A percentile compares a stretch with the other conserved stretches of the same genome.
These are phyloP conservation scores for Davidsoniella virescens DNA, from an alignment of 2,329 filamentous ascomycete genomes.

Conservation along the genomic window DNA sequence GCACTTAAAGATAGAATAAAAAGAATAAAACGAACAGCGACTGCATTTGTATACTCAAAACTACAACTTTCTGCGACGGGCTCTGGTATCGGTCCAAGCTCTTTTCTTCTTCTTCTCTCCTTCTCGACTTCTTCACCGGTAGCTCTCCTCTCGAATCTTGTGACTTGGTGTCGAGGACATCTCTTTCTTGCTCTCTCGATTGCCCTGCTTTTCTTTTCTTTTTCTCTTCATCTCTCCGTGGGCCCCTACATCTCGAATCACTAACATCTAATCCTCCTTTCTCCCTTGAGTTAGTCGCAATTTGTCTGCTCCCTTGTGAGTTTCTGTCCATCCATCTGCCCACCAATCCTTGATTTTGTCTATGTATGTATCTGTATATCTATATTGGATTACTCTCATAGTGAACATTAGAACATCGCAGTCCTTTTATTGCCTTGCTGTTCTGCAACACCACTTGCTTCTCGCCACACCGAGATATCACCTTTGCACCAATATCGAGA, in stretches of 20 bases:
- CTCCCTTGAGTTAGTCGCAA: background rate
- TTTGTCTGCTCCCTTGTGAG: background rate
- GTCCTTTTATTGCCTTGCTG: background rate
- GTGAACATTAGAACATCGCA: background rate
- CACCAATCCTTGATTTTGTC: background rate
- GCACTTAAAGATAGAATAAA: no score
- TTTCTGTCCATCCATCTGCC: background rate
- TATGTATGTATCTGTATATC: background rate
- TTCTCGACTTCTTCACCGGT: background rate
- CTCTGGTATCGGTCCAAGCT: background rate
- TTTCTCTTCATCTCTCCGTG: background rate
- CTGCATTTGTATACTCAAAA: background rate
- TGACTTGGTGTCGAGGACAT: no score
- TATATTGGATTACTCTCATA: background rate
- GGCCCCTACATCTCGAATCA: no score
- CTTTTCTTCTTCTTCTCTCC: background rate
- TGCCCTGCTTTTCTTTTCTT: background rate
- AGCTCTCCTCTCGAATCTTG: no score
- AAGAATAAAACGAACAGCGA: background rate
- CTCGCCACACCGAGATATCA: slow-evolving; percentile 4
- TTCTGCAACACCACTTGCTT: no score
- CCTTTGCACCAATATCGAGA: background rate
- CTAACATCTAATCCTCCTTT: background rate
- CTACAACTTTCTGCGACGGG: background rate
- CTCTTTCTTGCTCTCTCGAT: no score